Conservation (phyloP, 306 rosid genomes). For the Inga leiocalycina region DNA sequence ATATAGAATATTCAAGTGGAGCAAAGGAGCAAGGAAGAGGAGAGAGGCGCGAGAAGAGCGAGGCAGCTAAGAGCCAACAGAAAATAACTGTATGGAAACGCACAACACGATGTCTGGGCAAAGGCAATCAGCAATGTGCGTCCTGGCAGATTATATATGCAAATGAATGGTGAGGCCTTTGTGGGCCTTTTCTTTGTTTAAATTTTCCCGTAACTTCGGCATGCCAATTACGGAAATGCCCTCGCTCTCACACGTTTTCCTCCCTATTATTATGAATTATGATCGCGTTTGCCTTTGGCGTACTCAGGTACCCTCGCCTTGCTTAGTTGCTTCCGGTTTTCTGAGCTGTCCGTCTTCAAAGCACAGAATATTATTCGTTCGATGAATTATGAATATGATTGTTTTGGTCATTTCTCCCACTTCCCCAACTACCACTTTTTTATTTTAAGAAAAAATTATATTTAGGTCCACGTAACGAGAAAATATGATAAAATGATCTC, state of each 20-base stretch:
- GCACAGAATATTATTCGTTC: background rate
- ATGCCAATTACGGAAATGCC: slow-evolving; percentile 7
- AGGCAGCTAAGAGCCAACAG: background rate
- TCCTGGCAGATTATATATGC: background rate
- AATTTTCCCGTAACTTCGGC: too few relatives aligned
- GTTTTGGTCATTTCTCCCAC: background rate
- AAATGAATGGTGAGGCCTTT: background rate
- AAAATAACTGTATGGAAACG: background rate
- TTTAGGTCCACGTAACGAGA: too few relatives aligned
- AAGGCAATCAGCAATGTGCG: too few relatives aligned
- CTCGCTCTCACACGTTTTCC: background rate
- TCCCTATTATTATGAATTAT: background rate
- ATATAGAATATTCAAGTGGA: background rate
- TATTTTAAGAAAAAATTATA: background rate
- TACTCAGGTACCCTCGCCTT: background rate
- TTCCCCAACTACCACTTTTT: background rate
- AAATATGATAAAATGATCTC: too few relatives aligned
- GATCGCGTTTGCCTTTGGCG: background rate
- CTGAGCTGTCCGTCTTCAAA: slow-evolving; percentile 48
- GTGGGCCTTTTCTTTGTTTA: background rate
- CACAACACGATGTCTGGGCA: background rate
- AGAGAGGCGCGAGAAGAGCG: background rate
- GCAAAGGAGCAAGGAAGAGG: too few relatives aligned
- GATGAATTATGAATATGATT: background rate
- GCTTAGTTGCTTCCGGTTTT: slow-evolving; percentile 34